Conservation (phyloP, 169 alveolate species). For the Plasmodium inui region DNA sequence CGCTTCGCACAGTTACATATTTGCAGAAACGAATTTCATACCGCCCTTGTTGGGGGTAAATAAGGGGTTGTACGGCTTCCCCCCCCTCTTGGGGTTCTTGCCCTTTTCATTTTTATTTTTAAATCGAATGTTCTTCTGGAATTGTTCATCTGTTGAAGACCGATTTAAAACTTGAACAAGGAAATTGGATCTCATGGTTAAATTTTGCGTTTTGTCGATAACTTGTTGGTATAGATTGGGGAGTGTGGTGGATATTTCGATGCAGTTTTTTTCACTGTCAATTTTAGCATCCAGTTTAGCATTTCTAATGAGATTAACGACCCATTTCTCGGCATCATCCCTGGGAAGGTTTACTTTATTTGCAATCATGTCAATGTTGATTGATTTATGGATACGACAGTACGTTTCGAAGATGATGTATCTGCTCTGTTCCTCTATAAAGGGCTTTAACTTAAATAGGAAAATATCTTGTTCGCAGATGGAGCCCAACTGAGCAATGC, state of each 20-base stretch:
- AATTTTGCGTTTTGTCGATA: conserved; percentile 89
- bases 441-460: conserved; percentile 88
- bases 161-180: conserved; percentile 85
- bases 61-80: conserved; percentile 28
- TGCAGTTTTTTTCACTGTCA: conserved; percentile 93
- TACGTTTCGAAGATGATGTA: conserved; percentile 92
- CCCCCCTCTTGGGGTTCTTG: conserved; percentile 18
- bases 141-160: conserved; percentile 69
- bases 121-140: conserved; percentile 53
- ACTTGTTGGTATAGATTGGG: conserved; percentile 91
- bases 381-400: conserved; percentile 93
- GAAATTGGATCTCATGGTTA: conserved; percentile 86
- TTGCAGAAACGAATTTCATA: neutral
- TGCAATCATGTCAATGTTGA: conserved; percentile 91
- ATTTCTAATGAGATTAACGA: conserved; percentile 91
- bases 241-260: conserved; percentile 90
- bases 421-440: conserved; percentile 90
- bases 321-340: conserved; percentile 93
- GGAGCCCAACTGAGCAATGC: conserved; percentile 83
- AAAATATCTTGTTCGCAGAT: conserved; percentile 86
- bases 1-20: neutral
- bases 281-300: conserved; percentile 91
- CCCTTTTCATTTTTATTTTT: conserved; percentile 63
- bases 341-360: conserved; percentile 89
- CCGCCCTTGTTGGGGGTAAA: neutral